Percentiles rank a stretch among this genome's conserved stretches.
Evolutionary conservation across 805 yeast species (phyloP).

Genomic region (Pachysolen tannophilus): DNA sequence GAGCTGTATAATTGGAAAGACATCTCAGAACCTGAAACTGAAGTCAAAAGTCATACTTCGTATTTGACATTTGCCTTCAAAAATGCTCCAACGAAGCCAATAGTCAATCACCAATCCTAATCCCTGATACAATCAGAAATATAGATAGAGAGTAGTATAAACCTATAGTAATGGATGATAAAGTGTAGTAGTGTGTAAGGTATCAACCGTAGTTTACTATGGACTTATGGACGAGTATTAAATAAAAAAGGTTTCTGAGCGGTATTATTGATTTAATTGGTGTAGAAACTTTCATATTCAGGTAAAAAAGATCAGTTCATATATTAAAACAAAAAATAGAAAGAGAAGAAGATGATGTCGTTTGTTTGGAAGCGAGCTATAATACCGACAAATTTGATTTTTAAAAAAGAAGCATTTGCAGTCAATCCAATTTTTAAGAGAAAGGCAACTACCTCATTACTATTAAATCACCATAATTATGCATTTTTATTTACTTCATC

Average conservation of each 20-base stretch:
- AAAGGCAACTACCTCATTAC: background rate
- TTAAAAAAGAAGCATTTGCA: background rate
- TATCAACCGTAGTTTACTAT: too few relatives aligned
- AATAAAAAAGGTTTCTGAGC: too few relatives aligned
- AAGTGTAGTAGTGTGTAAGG: background rate
- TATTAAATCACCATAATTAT: background rate
- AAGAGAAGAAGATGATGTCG: too few relatives aligned
- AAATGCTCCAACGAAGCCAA: constrained; percentile 11
- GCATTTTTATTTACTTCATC: background rate
- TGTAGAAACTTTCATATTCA: too few relatives aligned
- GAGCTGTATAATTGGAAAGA: constrained; percentile 68
- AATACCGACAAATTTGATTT: too few relatives aligned
- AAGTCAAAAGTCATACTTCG: constrained; percentile 89
- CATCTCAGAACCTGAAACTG: constrained; percentile 78
- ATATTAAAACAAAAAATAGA: too few relatives aligned
- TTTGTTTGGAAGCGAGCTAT: too few relatives aligned
- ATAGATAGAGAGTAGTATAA: background rate
- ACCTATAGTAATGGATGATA: background rate
- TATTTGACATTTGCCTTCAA: constrained; percentile 82
- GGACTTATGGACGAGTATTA: too few relatives aligned
- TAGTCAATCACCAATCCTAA: background rate
- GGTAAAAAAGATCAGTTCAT: too few relatives aligned
- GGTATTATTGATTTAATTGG: too few relatives aligned
- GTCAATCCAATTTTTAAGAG: background rate
- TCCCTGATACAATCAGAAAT: background rate